These are phyloP conservation scores for Trichoderma cornu-damae DNA, from an alignment of 2,329 filamentous ascomycete species.

Conservation along the genomic window DNA sequence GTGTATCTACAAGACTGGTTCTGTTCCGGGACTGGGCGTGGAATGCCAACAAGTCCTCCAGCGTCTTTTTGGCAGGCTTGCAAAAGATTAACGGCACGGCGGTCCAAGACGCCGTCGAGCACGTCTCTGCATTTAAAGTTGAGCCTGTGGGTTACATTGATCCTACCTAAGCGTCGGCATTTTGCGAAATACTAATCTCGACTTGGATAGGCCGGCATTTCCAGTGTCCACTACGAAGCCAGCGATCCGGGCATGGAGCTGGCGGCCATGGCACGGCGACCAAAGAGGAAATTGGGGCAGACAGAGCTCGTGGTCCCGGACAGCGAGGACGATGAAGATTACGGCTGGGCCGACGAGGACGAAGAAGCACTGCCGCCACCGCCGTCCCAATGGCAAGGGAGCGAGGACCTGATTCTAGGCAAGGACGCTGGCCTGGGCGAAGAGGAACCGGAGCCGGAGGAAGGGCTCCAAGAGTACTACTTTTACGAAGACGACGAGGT, in stretches of 20 bases:
- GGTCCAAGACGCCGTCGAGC: conserved; percentile 37
- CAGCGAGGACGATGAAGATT: conserved; percentile 64
- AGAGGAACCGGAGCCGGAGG: conserved; percentile 33
- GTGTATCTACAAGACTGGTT: conserved; percentile 66
- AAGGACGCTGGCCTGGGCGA: conserved; percentile 41
- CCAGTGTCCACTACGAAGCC: conserved; percentile 38
- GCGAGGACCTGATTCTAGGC: conserved; percentile 56
- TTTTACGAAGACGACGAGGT: conserved; percentile 22
- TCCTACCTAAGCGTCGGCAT: conserved; percentile 15
- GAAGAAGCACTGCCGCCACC: conserved; percentile 55
- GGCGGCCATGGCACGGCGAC: conserved; percentile 29
- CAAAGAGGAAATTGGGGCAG: conserved; percentile 60
- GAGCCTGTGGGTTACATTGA: conserved; percentile 36
- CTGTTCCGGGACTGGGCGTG: conserved; percentile 74
- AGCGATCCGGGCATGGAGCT: conserved; percentile 35
- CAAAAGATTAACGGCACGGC: conserved; percentile 58
- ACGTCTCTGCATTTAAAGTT: conserved; percentile 47
- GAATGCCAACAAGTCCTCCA: conserved; percentile 41
- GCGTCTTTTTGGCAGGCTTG: conserved; percentile 56
- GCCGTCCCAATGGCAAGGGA: conserved; percentile 64
- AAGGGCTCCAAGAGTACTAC: conserved; percentile 30
- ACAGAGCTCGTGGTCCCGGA: conserved; percentile 56
- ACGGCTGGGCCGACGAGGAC: conserved; percentile 65
- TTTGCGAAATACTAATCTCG: conserved; percentile 25
- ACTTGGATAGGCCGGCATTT: conserved; percentile 40